Conservation (phyloP, 75 land plant species). For the Pinus taeda region DNA sequence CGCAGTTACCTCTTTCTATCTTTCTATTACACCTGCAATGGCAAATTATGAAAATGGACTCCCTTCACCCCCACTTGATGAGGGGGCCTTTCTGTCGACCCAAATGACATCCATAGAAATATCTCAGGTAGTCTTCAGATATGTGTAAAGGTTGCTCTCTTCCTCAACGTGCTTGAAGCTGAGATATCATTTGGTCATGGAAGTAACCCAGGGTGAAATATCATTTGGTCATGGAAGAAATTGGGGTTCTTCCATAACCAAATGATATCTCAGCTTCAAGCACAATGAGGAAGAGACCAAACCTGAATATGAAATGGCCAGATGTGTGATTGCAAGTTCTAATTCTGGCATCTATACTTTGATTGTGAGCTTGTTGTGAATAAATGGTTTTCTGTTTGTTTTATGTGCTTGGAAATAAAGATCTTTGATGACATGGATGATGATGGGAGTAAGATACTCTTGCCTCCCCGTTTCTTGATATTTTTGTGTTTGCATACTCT, state of each 20-base stretch:
- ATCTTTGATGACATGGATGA: slow-evolving; percentile 78
- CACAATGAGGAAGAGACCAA: not conserved
- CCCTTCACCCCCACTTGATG: slow-evolving; percentile 85
- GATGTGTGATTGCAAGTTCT: not conserved
- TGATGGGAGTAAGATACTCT: slow-evolving; percentile 68
- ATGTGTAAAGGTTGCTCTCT: not conserved
- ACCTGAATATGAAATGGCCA: no score
- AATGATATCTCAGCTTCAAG: not conserved
- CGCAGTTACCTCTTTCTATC: no score
- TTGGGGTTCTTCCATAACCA: not conserved
- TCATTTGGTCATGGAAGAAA: no score
- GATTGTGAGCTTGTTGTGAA: not conserved
- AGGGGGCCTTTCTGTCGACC: slow-evolving; percentile 52
- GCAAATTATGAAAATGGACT: slow-evolving; percentile 63
- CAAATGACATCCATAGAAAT: slow-evolving; percentile 49
- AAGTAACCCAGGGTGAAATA: no score
- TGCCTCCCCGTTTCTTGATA: not conserved
- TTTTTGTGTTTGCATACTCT: not conserved
- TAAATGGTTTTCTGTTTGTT: not conserved
- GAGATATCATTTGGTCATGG: no score
- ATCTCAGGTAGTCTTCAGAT: slow-evolving; percentile 36
- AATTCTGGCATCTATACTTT: not conserved
- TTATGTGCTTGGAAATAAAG: slow-evolving; percentile 15
- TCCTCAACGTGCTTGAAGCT: no score
- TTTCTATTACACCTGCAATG: slow-evolving; percentile 34